These are phyloP conservation scores for Pholiota adiposa DNA, from an alignment of 1,284 basidiomycete species.

Conservation along the genomic window DNA sequence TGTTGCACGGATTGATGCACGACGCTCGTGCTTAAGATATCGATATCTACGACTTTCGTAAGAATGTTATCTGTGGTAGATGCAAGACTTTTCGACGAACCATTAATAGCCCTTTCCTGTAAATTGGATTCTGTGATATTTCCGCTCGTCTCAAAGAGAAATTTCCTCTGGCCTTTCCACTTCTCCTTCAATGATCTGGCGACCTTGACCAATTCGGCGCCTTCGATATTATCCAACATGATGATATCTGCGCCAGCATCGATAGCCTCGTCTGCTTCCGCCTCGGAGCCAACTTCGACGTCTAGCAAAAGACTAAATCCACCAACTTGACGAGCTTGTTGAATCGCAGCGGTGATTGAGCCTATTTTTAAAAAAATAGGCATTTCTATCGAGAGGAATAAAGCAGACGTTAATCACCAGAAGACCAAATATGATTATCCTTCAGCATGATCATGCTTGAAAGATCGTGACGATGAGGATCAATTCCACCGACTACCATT, in stretches of 20 bases:
- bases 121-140: slow-evolving; percentile 89
- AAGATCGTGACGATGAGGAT: slow-evolving; percentile 95
- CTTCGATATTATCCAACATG: slow-evolving; percentile 97
- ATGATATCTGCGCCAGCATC: slow-evolving; percentile 95
- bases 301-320: slow-evolving; percentile 95
- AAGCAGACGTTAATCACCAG: slow-evolving; percentile 52
- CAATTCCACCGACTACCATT: slow-evolving; percentile 97
- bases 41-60: slow-evolving; percentile 69
- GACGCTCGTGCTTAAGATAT: slow-evolving; percentile 91
- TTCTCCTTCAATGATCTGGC: slow-evolving; percentile 76
- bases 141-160: slow-evolving; percentile 90
- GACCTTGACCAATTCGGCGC: slow-evolving; percentile 68
- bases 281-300: slow-evolving; percentile 90
- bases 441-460: slow-evolving; percentile 99
- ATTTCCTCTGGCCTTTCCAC: slow-evolving; percentile 81
- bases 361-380: slow-evolving; percentile 49
- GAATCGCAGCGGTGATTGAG: slow-evolving; percentile 88
- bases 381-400: not conserved
- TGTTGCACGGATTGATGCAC: slow-evolving; percentile 93
- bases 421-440: slow-evolving; percentile 99
- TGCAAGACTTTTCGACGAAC: slow-evolving; percentile 42
- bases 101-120: slow-evolving; percentile 74
- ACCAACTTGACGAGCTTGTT: slow-evolving; percentile 85
- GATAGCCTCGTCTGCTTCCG: slow-evolving; percentile 95
- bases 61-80: not conserved